Base-by-base conservation (phyloP, 176 grass and related monocot genomes). In the Saccharum officinarum region DNA sequence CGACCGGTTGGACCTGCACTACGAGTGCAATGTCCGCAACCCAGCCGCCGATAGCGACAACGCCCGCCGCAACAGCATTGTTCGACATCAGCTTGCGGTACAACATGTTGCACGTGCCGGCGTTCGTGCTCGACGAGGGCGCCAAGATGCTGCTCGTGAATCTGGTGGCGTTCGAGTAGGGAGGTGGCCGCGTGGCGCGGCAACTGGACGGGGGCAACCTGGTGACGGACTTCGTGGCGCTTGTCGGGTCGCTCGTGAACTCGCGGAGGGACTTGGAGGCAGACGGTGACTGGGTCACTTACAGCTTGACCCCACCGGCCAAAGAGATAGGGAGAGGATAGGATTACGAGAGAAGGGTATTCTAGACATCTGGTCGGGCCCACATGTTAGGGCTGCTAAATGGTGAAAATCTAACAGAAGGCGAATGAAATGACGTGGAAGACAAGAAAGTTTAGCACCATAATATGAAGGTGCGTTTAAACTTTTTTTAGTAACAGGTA, bases 121-220 rank as follows among this genome's bases (percentile, higher is more conserved):
- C 66, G n/a, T 82, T 92, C 82, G 82, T 88, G 83, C 3, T 86
- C 22, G 86, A 92, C 77, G 82, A 88, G 82, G 66, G 71, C 54
- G 59, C 73, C 55, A 77, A 82, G 86, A 86, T 92, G 82, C 52
- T 92, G 44, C 64, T 92, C 28, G 86, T 73, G 57, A 92, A 92
- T 30, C 82, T 92, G 66, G 90, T 88, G 57, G 90, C 78, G 28
- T 92, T 92, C 86, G 86, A 92, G 86, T 78, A 82, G 73, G 72
- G 90, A 22, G 85, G 85, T 6, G 85, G 80, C 22, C 75, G 76
- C 57, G 84, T 67, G 3, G 88, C 37, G 50, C 17, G 70, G 75
- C 76, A 84, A 49, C 80, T 84, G 61, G 85, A 87, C 1, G 81
- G 76, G 49, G 69, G 80, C 9, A 91, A 87, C 66, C 77, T 85